Conservation (phyloP, 169 alveolate species). For the Ichthyophthirius multifiliis region DNA sequence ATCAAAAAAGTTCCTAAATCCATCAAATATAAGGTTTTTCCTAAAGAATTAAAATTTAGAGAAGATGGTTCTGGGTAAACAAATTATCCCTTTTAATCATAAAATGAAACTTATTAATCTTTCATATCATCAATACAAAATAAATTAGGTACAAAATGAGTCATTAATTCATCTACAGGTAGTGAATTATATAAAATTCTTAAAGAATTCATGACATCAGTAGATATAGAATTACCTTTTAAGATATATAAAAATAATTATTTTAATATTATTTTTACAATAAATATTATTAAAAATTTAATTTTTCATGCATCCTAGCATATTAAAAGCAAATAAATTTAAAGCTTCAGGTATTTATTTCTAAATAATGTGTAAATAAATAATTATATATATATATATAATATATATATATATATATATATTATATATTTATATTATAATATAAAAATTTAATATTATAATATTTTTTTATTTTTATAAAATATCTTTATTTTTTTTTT, state of each 20-base stretch:
- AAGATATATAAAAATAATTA: background rate
- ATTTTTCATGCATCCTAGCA: conserved; percentile 27
- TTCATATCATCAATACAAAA: conserved; percentile 37
- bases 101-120: conserved; percentile 10
- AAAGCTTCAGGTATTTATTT: background rate
- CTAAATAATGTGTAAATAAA: background rate
- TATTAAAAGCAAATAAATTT: background rate
- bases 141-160: conserved; percentile 59
- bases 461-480: too few species aligned
- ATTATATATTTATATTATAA: too few species aligned
- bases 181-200: conserved; percentile 50
- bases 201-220: conserved; percentile 55
- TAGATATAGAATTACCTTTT: conserved; percentile 29
- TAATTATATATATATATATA: background rate
- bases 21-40: conserved; percentile 37
- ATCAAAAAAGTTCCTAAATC: conserved; percentile 28
- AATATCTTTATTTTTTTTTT: too few species aligned
- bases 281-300: conserved; percentile 12
- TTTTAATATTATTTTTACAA: background rate
- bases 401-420: too few species aligned
- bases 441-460: too few species aligned
- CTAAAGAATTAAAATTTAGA: conserved; percentile 23
- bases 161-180: conserved; percentile 57
- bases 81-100: conserved; percentile 13
- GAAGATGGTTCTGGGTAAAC: conserved; percentile 31